Evolutionary conservation across 345 rosid genomes (phyloP).

Genomic region (Hypericum perforatum): DNA sequence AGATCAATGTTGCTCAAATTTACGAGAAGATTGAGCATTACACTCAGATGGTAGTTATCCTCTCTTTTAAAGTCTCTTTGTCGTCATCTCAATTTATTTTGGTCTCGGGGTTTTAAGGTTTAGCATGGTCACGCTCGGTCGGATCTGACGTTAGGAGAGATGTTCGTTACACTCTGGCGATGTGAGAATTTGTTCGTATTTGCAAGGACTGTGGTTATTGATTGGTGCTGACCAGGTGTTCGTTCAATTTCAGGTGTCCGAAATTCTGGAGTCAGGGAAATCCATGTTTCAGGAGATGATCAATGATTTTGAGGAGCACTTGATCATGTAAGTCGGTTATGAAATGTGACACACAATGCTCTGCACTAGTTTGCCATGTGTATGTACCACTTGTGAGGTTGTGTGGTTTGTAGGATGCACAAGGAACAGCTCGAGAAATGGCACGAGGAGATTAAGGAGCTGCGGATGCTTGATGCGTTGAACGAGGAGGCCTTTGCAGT

Average conservation of each 20-base stretch:
- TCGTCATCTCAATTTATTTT: slow-evolving; percentile 1
- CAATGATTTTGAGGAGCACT: slow-evolving; percentile 61
- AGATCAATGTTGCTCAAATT: slow-evolving; percentile 45
- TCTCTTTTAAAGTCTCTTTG: background rate
- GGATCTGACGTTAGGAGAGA: too few relatives aligned
- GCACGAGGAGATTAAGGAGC: slow-evolving; percentile 76
- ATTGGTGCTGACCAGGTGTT: background rate
- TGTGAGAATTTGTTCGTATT: background rate
- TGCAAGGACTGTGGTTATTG: background rate
- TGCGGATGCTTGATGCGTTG: slow-evolving; percentile 58
- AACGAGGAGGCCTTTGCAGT: slow-evolving; percentile 58
- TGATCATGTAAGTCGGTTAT: slow-evolving; percentile 43
- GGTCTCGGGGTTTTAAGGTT: background rate
- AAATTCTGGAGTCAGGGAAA: slow-evolving; percentile 67
- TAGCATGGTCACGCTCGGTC: too few relatives aligned
- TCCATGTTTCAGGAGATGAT: slow-evolving; percentile 69
- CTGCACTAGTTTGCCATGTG: background rate
- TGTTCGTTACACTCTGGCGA: background rate
- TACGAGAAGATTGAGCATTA: slow-evolving; percentile 68
- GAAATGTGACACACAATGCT: background rate
- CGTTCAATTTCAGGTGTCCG: slow-evolving; percentile 46
- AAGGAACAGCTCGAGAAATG: slow-evolving; percentile 77
- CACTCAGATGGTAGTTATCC: slow-evolving; percentile 50
- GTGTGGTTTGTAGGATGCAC: slow-evolving; percentile 41
- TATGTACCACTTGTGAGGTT: background rate